Evolutionary conservation across 192 early-diverging fungal species (phyloP).

Genomic region (Backusella morwellensis): DNA sequence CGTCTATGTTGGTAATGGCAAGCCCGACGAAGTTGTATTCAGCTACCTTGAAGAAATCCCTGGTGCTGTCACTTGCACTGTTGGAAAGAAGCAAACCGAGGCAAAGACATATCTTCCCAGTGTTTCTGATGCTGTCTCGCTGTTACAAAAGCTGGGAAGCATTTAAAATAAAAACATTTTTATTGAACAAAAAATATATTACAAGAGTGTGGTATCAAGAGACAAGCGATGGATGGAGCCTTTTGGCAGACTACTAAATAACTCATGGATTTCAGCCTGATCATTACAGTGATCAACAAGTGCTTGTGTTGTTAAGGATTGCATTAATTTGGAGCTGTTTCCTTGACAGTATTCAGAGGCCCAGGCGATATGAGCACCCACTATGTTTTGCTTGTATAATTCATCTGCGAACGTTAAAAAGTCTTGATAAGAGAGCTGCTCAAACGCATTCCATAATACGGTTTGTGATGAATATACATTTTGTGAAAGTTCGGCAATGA

Average conservation of each 20-base stretch:
- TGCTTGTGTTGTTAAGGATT: slow-evolving; percentile 2
- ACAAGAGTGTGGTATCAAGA: neutral
- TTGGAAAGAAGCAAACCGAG: slow-evolving; percentile 96
- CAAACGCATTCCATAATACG: slow-evolving; percentile 12
- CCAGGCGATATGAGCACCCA: slow-evolving; percentile 25
- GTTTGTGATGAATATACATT: slow-evolving; percentile 27
- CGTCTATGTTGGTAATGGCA: slow-evolving; percentile 91
- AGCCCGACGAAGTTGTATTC: slow-evolving; percentile 94
- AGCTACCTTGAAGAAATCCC: slow-evolving; percentile 56
- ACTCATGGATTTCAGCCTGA: slow-evolving; percentile 27
- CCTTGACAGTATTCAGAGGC: slow-evolving; percentile 20
- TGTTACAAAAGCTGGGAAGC: neutral
- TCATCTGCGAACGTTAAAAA: slow-evolving; percentile 10
- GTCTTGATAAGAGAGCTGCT: slow-evolving; percentile 4
- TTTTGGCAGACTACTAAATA: slow-evolving; percentile 12
- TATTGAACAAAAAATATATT: neutral
- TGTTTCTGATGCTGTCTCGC: neutral
- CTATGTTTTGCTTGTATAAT: slow-evolving; percentile 1
- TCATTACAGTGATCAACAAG: slow-evolving; percentile 20
- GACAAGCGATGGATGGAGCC: slow-evolving; percentile 1
- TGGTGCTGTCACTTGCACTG: slow-evolving; percentile 80
- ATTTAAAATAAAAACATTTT: neutral
- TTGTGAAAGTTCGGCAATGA: slow-evolving; percentile 11
- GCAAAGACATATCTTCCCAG: slow-evolving; percentile 74
- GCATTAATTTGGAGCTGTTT: neutral